Conservation (phyloP, 73 alveolate species). For the Diophrys appendiculata region DNA sequence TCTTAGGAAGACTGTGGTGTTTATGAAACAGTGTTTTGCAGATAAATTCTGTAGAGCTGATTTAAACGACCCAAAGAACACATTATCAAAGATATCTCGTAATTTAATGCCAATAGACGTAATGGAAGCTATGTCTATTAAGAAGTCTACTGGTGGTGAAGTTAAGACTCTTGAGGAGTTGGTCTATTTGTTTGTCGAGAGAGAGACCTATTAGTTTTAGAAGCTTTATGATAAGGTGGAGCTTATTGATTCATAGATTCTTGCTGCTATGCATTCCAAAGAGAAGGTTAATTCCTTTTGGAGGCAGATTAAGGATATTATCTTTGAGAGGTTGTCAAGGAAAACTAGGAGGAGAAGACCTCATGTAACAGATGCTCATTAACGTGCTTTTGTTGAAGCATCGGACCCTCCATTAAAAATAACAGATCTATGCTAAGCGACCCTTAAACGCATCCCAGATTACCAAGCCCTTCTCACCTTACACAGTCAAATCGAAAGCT, state of each 20-base stretch:
- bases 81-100: conserved; percentile 50
- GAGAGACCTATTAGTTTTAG: conserved; percentile 50
- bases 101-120: conserved; percentile 34
- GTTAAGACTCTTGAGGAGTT: conserved; percentile 43
- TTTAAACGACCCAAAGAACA: conserved; percentile 41
- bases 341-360: conserved; percentile 44
- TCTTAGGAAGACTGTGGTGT: conserved; percentile 57
- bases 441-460: conserved; percentile 37
- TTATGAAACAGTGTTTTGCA: conserved; percentile 55
- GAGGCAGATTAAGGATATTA: conserved; percentile 29
- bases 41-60: conserved; percentile 50
- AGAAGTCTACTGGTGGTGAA: conserved; percentile 44
- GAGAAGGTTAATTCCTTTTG: conserved; percentile 32
- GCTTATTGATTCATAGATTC: conserved; percentile 22
- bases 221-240: conserved; percentile 22
- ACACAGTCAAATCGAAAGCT: not conserved
- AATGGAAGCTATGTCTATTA: conserved; percentile 39
- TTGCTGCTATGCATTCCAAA: conserved; percentile 12
- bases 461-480: conserved; percentile 18
- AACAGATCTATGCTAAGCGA: conserved; percentile 34
- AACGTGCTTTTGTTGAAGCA: conserved; percentile 43
- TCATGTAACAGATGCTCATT: conserved; percentile 35
- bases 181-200: conserved; percentile 40
- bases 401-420: conserved; percentile 49
- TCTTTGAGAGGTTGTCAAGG: conserved; percentile 53